Conservation (phyloP, 257 asterid genomes). For the Asclepias syriaca region DNA sequence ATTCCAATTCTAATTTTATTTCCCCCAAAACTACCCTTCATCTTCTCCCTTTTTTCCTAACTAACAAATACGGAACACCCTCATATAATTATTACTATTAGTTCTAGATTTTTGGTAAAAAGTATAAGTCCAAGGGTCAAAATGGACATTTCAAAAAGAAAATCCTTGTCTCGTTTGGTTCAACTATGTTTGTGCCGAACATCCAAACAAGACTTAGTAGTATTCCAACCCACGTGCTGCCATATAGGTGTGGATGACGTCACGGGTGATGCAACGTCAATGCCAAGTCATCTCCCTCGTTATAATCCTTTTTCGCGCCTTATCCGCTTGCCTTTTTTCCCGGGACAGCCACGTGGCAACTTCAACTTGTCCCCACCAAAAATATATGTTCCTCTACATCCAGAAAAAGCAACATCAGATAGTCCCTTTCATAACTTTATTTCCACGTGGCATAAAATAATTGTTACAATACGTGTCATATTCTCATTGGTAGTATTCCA, state of each 20-base stretch:
- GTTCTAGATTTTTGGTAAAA: too few species aligned
- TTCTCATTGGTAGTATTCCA: not conserved
- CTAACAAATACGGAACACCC: not conserved
- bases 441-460: not conserved
- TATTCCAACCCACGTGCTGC: constrained; percentile 17
- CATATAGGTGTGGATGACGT: constrained; percentile 13
- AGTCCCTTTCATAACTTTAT: constrained; percentile 13
- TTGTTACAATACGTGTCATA: not conserved
- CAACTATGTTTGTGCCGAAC: not conserved
- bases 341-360: constrained; percentile 22
- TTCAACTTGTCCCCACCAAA: not conserved
- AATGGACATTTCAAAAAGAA: not conserved
- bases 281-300: constrained; percentile 17
- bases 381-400: constrained; percentile 9
- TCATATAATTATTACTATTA: too few species aligned
- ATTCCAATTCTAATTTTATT: not conserved
- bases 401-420: not conserved
- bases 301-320: constrained; percentile 7
- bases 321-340: constrained; percentile 28
- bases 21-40: constrained; percentile 6
- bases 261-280: constrained; percentile 9
- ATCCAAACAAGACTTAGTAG: not conserved
- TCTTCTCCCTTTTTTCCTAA: not conserved
- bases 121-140: not conserved
- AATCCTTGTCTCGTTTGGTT: not conserved